phyloP scores from a whole-genome alignment of 805 yeast genomes.

The Yarrowia keelungensis region DNA sequence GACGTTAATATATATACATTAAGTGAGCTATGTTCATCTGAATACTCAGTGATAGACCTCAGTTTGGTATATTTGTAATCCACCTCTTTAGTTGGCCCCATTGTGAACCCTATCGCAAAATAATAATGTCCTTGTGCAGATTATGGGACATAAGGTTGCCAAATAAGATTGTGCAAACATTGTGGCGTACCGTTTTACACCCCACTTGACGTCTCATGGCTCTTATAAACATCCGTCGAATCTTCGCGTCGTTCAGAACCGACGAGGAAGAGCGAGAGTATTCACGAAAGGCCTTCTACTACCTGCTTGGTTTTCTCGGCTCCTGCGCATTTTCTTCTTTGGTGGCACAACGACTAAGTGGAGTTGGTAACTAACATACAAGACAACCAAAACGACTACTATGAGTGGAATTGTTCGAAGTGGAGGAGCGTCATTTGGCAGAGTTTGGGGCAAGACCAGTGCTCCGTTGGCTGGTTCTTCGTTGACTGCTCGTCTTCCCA shows the following conservation, averaged over 20 bases:
- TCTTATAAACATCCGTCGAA: conserved; percentile 75
- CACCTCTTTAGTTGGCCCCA: too few relatives aligned
- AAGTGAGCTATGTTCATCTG: too few relatives aligned
- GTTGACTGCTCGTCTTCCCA: neutral
- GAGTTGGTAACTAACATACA: neutral
- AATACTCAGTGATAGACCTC: too few relatives aligned
- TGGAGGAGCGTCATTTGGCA: conserved; percentile 13
- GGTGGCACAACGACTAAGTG: conserved; percentile 61
- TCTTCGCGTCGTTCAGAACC: conserved; percentile 81
- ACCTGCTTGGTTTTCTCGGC: conserved; percentile 79
- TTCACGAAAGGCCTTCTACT: conserved; percentile 69
- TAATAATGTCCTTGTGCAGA: too few relatives aligned
- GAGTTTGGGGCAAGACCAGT: conserved; percentile 13
- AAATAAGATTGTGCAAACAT: too few relatives aligned
- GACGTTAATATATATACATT: conserved; percentile 6
- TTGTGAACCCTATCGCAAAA: too few relatives aligned
- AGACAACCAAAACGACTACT: neutral
- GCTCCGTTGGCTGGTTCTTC: neutral
- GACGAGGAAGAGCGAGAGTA: conserved; percentile 83
- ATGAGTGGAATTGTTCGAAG: conserved; percentile 14
- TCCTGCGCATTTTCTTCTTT: conserved; percentile 82
- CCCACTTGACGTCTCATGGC: conserved; percentile 50
- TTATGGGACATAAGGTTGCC: too few relatives aligned
- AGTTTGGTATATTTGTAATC: too few relatives aligned
- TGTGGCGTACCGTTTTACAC: neutral